These are phyloP conservation scores for Pulchroboletus neoregius DNA, from an alignment of 1,284 basidiomycete species.

Conservation along the genomic window DNA sequence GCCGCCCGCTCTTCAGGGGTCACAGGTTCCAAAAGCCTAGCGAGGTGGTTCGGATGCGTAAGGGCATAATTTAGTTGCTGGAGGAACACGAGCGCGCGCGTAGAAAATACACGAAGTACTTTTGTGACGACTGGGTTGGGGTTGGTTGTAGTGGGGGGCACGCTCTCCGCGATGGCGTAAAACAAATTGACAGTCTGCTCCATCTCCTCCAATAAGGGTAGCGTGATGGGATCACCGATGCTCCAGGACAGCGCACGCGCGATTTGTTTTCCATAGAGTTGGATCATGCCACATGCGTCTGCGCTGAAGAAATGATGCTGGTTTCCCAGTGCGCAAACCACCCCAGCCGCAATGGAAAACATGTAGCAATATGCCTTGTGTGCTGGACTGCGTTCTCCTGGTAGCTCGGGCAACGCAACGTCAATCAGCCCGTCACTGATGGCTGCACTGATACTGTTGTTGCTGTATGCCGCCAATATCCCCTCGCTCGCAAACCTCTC, in stretches of 20 bases:
- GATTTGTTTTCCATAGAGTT: constrained; percentile 81
- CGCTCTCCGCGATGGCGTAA: constrained; percentile 59
- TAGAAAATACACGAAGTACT: constrained; percentile 64
- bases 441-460: constrained; percentile 73
- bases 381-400: constrained; percentile 69
- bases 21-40: constrained; percentile 77
- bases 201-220: constrained; percentile 75
- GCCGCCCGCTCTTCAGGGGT: constrained; percentile 67
- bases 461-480: constrained; percentile 76
- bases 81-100: constrained; percentile 67
- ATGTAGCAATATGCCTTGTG: constrained; percentile 84
- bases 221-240: constrained; percentile 66
- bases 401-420: constrained; percentile 63
- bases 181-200: constrained; percentile 76
- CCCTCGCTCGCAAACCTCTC: constrained; percentile 86
- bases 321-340: constrained; percentile 62
- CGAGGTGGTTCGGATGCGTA: constrained; percentile 85
- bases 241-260: constrained; percentile 76
- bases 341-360: constrained; percentile 75
- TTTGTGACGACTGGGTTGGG: constrained; percentile 49
- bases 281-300: constrained; percentile 83
- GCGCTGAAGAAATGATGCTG: constrained; percentile 81
- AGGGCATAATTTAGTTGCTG: constrained; percentile 88
- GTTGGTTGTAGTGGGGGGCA: constrained; percentile 34
- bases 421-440: constrained; percentile 74